phyloP scores from a whole-genome alignment of 2,329 filamentous ascomycete genomes.

The Cladosporium sp. region DNA sequence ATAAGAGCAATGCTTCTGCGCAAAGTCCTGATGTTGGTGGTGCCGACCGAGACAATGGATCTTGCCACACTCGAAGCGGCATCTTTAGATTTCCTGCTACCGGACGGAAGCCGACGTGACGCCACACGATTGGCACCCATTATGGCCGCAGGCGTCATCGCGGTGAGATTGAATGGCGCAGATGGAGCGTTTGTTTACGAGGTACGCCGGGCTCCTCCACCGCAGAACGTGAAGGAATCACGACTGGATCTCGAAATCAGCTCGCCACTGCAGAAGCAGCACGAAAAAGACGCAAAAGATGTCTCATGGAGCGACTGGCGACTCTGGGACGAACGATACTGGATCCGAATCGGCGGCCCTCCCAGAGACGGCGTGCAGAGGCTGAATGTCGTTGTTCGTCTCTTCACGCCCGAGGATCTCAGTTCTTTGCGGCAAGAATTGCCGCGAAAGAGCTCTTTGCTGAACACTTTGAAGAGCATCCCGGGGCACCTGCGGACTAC shows the following conservation, averaged over 20 bases:
- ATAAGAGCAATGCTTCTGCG: conserved; percentile 48
- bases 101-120: conserved; percentile 19
- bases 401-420: conserved; percentile 38
- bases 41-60: conserved; percentile 47
- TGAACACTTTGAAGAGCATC: conserved; percentile 23
- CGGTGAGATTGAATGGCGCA: not conserved
- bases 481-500: conserved; percentile 44
- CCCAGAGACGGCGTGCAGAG: not conserved
- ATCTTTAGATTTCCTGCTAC: conserved; percentile 44
- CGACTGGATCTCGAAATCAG: not conserved
- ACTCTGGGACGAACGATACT: conserved; percentile 59
- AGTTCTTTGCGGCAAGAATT: not conserved
- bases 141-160: not conserved
- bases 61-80: conserved; percentile 46
- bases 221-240: not conserved
- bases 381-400: conserved; percentile 38
- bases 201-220: not conserved
- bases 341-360: conserved; percentile 48
- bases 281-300: not conserved
- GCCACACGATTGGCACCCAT: not conserved
- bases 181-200: not conserved
- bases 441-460: not conserved
- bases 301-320: conserved; percentile 35
- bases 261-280: not conserved
- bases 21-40: conserved; percentile 51